phyloP scores from a whole-genome alignment of 495 filamentous ascomycete species.

The Aspergillus ostianus region DNA sequence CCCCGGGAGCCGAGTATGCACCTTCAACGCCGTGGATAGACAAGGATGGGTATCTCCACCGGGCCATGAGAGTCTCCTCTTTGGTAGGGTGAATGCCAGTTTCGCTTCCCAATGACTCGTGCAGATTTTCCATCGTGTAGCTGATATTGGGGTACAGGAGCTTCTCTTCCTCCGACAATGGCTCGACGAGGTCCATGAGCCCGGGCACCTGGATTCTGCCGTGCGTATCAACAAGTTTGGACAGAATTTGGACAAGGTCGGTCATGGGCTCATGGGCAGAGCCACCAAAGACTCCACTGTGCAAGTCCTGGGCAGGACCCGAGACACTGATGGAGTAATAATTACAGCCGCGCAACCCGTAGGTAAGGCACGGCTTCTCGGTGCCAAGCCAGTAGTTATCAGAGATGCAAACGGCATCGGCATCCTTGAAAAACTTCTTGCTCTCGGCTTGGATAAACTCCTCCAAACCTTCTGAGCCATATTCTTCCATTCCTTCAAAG shows the following conservation, averaged over 20 bases:
- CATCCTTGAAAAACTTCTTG: constrained; percentile 88
- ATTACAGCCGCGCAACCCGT: constrained; percentile 95
- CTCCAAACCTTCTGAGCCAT: constrained; percentile 94
- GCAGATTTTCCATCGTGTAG: constrained; percentile 92
- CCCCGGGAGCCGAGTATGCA: constrained; percentile 88
- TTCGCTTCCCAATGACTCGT: constrained; percentile 83
- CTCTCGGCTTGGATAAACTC: constrained; percentile 88
- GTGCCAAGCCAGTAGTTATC: constrained; percentile 99
- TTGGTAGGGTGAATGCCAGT: constrained; percentile 83
- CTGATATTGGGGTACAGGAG: constrained; percentile 78
- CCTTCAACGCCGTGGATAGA: constrained; percentile 97
- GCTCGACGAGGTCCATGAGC: constrained; percentile 85
- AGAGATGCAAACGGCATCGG: constrained; percentile 95
- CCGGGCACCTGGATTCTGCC: constrained; percentile 90
- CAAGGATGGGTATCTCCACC: constrained; percentile 91
- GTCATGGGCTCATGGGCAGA: constrained; percentile 98
- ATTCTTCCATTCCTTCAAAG: constrained; percentile 99
- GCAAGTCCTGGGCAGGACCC: constrained; percentile 89
- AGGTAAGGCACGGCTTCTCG: constrained; percentile 95
- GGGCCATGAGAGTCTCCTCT: constrained; percentile 86
- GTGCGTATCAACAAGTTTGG: constrained; percentile 77
- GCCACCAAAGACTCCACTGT: constrained; percentile 95
- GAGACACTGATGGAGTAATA: constrained; percentile 89
- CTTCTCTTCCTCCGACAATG: constrained; percentile 82
- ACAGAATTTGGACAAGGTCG: constrained; percentile 79